Evolutionary conservation across 805 yeast genomes (phyloP).

Genomic region (Metschnikowia kunwiensis): DNA sequence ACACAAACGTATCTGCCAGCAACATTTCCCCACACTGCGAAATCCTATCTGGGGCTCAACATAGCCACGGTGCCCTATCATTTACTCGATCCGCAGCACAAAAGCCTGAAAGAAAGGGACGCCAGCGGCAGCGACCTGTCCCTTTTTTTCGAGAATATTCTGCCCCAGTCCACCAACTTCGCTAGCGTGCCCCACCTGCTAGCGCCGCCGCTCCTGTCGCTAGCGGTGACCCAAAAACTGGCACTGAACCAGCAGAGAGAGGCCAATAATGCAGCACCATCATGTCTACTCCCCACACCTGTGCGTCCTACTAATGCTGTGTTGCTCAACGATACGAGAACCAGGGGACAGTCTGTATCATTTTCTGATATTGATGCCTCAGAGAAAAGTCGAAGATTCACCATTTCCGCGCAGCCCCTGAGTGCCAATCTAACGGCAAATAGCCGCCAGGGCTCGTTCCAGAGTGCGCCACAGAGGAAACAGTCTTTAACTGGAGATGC

Average conservation of each 20-base stretch:
- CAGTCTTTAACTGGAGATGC: conserved; percentile 10
- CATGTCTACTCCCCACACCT: conserved; percentile 11
- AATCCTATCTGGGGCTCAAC: conserved; percentile 2
- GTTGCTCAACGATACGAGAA: conserved; percentile 6
- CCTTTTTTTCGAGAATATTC: conserved; percentile 3
- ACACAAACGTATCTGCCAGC: background rate
- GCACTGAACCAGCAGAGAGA: conserved; percentile 9
- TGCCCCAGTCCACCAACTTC: conserved; percentile 10
- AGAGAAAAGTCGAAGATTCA: conserved; percentile 40
- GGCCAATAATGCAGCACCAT: conserved; percentile 2
- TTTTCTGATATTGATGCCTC: conserved; percentile 35
- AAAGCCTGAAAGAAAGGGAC: conserved; percentile 1
- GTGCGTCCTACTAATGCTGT: conserved; percentile 8
- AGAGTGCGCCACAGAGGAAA: conserved; percentile 11
- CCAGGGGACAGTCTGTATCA: conserved; percentile 26
- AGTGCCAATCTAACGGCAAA: conserved; percentile 22
- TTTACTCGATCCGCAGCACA: conserved; percentile 9
- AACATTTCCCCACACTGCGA: too few species aligned
- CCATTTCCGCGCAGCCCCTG: conserved; percentile 44
- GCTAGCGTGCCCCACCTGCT: too few species aligned
- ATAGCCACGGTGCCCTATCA: conserved; percentile 9
- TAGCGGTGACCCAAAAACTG: conserved; percentile 7
- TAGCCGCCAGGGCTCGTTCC: conserved; percentile 12
- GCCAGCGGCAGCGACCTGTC: conserved; percentile 6
- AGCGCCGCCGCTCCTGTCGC: too few species aligned